A percentile compares a stretch with the other conserved stretches of the same genome.
These are phyloP conservation scores for Apiospora saccharicola DNA, from an alignment of 2,329 filamentous ascomycete species.

Conservation along the genomic window DNA sequence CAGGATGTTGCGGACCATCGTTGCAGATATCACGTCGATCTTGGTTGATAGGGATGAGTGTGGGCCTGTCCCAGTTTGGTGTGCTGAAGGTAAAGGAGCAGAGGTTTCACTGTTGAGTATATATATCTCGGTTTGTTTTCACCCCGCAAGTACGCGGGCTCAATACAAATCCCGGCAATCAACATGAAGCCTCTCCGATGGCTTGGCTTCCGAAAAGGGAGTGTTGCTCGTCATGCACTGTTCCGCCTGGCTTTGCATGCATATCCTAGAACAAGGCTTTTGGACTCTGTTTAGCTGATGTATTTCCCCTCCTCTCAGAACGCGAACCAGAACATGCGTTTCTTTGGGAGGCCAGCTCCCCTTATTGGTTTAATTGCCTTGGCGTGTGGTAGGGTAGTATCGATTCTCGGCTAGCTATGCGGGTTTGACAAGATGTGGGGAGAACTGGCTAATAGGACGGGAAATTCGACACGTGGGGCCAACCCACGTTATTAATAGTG, in stretches of 20 bases:
- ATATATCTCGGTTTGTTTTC: background rate
- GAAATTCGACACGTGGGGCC: constrained; percentile 3
- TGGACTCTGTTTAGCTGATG: background rate
- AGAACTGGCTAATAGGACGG: constrained; percentile 1
- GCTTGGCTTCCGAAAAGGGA: constrained; percentile 10
- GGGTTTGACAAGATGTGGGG: constrained; percentile 9
- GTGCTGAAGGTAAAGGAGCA: background rate
- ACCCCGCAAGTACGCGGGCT: background rate
- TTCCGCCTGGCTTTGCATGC: background rate
- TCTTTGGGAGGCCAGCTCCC: background rate
- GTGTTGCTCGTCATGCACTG: background rate
- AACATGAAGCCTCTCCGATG: background rate
- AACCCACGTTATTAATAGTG: too few relatives aligned
- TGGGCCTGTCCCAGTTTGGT: background rate
- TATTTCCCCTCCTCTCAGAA: background rate
- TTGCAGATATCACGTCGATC: background rate
- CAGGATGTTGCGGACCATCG: constrained; percentile 25
- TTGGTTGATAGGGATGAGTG: background rate
- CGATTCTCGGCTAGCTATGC: background rate
- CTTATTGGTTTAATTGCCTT: background rate
- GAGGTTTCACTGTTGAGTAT: background rate
- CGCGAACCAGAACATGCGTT: constrained; percentile 7
- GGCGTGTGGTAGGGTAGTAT: constrained; percentile 11
- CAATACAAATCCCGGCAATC: background rate
- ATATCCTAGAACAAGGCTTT: too few relatives aligned